These are phyloP conservation scores for Peronospora belbahrii DNA, from an alignment of 352 stramenopile genomes.

Conservation along the genomic window DNA sequence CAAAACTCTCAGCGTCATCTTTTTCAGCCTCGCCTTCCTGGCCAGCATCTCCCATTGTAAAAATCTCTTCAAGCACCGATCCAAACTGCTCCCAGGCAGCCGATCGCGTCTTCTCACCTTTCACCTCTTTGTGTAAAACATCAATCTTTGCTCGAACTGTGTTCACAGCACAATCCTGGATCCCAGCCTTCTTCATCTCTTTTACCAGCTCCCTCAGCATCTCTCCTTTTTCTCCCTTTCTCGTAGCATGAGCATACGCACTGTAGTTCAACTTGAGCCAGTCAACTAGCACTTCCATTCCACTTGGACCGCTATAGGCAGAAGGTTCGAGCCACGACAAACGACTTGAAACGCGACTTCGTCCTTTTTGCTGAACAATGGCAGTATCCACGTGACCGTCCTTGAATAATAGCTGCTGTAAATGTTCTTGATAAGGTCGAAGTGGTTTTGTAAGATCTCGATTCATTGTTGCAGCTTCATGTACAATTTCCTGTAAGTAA, in stretches of 20 bases:
- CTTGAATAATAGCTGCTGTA: constrained; percentile 14
- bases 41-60: constrained; percentile 18
- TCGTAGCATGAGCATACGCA: constrained; percentile 8
- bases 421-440: constrained; percentile 5
- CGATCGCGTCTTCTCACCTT: constrained; percentile 17
- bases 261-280: constrained; percentile 21
- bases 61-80: constrained; percentile 25
- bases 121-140: constrained; percentile 16
- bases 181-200: constrained; percentile 17
- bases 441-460: constrained; percentile 6
- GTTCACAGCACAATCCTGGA: constrained; percentile 18
- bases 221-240: constrained; percentile 17
- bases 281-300: constrained; percentile 22
- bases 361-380: not conserved
- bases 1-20: not conserved
- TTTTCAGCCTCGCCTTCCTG: constrained; percentile 7
- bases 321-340: constrained; percentile 22
- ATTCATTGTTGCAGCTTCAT: constrained; percentile 1
- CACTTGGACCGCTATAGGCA: constrained; percentile 10
- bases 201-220: constrained; percentile 18
- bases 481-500: constrained; percentile 16
- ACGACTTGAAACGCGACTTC: constrained; percentile 5
- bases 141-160: constrained; percentile 24
- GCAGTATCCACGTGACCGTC: not conserved
- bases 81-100: constrained; percentile 24